These are phyloP conservation scores for Fusarium burgessii DNA, from an alignment of 2,329 filamentous ascomycete genomes.

Conservation along the genomic window DNA sequence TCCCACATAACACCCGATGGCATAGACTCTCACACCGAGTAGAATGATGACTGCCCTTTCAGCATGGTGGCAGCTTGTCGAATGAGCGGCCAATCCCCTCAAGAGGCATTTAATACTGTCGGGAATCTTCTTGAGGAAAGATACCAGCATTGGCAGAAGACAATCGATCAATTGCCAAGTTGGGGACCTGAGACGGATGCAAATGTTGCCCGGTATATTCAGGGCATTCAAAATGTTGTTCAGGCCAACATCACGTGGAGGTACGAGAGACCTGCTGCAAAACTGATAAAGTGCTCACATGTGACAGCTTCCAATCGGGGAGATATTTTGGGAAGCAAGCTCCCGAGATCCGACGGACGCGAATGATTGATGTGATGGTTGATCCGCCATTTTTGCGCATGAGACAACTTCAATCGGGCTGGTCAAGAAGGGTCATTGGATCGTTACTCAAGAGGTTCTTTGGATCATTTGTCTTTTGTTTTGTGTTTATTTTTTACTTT, in stretches of 20 bases:
- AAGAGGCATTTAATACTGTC: constrained; percentile 13
- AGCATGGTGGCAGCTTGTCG: constrained; percentile 25
- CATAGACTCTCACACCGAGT: not conserved
- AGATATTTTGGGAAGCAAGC: constrained; percentile 26
- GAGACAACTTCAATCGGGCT: not conserved
- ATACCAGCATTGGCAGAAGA: not conserved
- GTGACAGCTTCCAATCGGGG: constrained; percentile 18
- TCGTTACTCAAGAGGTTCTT: not conserved
- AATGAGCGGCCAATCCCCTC: constrained; percentile 12
- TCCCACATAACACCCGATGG: fast-evolving
- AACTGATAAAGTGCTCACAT: not conserved
- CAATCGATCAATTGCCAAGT: not conserved
- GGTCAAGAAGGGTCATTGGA: not conserved
- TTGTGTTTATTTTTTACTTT: constrained; percentile 12
- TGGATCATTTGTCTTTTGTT: not conserved
- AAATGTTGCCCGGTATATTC: constrained; percentile 4
- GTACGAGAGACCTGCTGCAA: not conserved
- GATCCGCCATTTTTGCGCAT: constrained; percentile 2
- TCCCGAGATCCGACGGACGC: constrained; percentile 9
- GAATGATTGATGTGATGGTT: constrained; percentile 15
- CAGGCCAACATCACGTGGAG: constrained; percentile 29
- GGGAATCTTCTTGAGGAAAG: constrained; percentile 6
- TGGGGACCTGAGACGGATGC: constrained; percentile 9
- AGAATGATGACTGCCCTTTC: constrained; percentile 20
- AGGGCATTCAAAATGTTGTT: constrained; percentile 22